Conservation (phyloP, 305 asterid species). For the Striga hermonthica region DNA sequence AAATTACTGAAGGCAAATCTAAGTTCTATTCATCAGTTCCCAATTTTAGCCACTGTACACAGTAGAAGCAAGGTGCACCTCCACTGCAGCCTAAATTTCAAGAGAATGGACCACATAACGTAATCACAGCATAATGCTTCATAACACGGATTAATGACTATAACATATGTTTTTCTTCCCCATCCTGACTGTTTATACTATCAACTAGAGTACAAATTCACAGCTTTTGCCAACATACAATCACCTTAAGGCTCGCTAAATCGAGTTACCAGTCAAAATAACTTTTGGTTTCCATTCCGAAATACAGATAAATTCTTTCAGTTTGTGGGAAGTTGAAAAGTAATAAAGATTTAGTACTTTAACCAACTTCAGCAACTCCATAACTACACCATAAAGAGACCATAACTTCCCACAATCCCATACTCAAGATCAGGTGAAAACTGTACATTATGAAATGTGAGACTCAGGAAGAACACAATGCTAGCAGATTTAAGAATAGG, state of each 20-base stretch:
- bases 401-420: not conserved
- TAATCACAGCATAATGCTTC: not conserved
- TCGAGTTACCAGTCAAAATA: not conserved
- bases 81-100: not conserved
- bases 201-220: not conserved
- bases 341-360: too few relatives aligned
- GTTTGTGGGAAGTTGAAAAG: too few relatives aligned
- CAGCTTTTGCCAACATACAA: not conserved
- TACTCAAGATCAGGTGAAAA: conserved; percentile 2
- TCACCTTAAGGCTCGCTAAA: too few relatives aligned
- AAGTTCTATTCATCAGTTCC: not conserved
- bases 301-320: too few relatives aligned
- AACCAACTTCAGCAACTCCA: conserved; percentile 4
- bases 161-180: too few relatives aligned
- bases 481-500: conserved; percentile 12
- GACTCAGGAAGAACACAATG: not conserved
- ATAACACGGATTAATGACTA: not conserved
- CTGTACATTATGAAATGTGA: not conserved
- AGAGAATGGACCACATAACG: not conserved
- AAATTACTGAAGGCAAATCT: conserved; percentile 24
- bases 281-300: too few relatives aligned
- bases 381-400: not conserved
- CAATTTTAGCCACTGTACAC: not conserved
- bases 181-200: too few relatives aligned
- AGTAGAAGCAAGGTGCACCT: not conserved